Evolutionary conservation across 2,329 filamentous ascomycete species (phyloP).

Genomic region (Anthostomella pinea): DNA sequence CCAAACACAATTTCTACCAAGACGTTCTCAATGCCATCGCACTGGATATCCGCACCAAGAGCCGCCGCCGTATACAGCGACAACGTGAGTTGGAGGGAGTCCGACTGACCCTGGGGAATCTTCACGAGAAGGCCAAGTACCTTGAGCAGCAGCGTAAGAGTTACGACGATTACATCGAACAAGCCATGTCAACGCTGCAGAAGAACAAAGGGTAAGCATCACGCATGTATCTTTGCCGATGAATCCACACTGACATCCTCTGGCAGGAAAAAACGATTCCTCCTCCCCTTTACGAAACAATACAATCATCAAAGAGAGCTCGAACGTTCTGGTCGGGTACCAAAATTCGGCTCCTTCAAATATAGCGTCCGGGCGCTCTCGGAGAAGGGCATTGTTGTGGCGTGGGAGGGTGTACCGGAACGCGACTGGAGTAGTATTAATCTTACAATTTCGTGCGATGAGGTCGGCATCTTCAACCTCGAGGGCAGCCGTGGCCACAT

Average conservation of each 20-base stretch:
- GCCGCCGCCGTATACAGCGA: conserved; percentile 84
- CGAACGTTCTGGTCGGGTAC: conserved; percentile 84
- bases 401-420: conserved; percentile 81
- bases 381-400: conserved; percentile 90
- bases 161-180: conserved; percentile 99
- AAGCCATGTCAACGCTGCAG: conserved; percentile 94
- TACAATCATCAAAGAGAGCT: conserved; percentile 98
- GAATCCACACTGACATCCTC: conserved; percentile 22
- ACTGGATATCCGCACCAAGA: conserved; percentile 95
- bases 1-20: conserved; percentile 89
- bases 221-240: neutral
- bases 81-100: conserved; percentile 88
- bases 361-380: conserved; percentile 86
- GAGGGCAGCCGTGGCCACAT: conserved; percentile 90
- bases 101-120: conserved; percentile 67
- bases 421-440: conserved; percentile 90
- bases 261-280: conserved; percentile 78
- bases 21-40: conserved; percentile 98
- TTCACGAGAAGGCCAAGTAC: conserved; percentile 85
- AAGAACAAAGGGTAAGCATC: conserved; percentile 80
- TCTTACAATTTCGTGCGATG: conserved; percentile 88
- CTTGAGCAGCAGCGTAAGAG: conserved; percentile 93
- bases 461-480: conserved; percentile 89
- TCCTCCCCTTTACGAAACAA: conserved; percentile 95
- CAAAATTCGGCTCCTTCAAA: conserved; percentile 97